Conservation (phyloP, 768 basidiomycete genomes). For the Rhodocollybia butyracea region DNA sequence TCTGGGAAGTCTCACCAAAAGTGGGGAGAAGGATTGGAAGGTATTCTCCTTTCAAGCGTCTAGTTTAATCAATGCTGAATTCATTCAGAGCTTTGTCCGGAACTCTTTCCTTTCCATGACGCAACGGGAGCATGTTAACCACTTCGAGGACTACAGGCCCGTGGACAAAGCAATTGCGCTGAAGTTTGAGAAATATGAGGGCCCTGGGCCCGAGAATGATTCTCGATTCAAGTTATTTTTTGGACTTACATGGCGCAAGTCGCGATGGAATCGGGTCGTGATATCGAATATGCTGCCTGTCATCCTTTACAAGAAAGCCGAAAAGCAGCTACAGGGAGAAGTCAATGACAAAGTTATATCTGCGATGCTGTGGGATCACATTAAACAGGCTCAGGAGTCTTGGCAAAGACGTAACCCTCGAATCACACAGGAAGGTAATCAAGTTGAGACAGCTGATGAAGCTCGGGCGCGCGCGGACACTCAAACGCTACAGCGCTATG, state of each 20-base stretch:
- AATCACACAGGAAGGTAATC: neutral
- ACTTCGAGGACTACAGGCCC: neutral
- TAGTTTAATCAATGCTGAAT: neutral
- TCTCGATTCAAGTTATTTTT: neutral
- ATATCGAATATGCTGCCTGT: neutral
- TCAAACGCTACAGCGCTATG: neutral
- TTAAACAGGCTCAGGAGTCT: neutral
- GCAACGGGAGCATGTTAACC: neutral
- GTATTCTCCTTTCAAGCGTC: neutral
- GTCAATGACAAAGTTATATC: neutral
- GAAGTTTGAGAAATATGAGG: neutral
- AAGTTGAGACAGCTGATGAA: neutral
- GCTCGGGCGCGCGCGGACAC: neutral
- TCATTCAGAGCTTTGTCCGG: neutral
- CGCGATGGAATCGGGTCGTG: neutral
- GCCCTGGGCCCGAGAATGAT: neutral
- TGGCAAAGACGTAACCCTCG: neutral
- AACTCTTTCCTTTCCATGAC: neutral
- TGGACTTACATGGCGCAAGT: neutral
- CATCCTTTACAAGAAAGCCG: neutral
- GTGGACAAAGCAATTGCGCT: neutral
- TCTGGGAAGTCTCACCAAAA: neutral
- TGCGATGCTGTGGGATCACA: neutral
- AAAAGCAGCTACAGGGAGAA: neutral
- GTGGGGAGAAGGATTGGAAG: neutral